Conservation (phyloP, 345 rosid species). For the Isatis tinctoria region DNA sequence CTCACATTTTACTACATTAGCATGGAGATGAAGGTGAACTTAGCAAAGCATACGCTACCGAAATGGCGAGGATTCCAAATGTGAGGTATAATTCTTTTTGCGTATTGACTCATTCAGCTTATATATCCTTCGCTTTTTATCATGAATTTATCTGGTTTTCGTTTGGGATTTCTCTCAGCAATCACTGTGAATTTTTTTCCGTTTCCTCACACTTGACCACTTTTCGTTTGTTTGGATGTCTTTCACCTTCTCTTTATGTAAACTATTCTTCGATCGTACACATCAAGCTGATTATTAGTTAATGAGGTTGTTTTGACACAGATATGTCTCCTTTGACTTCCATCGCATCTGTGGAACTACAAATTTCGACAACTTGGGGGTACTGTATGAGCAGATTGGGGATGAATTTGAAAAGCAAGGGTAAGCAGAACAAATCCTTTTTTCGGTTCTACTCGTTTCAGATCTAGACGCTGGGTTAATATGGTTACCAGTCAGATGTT, state of each 20-base stretch:
- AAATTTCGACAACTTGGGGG: conserved; percentile 65
- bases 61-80: conserved; percentile 73
- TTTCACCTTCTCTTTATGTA: neutral
- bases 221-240: neutral
- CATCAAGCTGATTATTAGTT: conserved; percentile 2
- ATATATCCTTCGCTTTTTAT: neutral
- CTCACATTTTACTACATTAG: conserved; percentile 34
- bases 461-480: neutral
- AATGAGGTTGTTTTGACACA: conserved; percentile 33
- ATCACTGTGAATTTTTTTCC: neutral
- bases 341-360: conserved; percentile 82
- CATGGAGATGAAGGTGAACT: conserved; percentile 90
- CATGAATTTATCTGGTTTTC: neutral
- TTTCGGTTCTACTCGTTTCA: neutral
- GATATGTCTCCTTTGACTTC: conserved; percentile 83
- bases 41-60: conserved; percentile 71
- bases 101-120: neutral
- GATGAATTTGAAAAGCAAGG: conserved; percentile 81
- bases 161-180: neutral
- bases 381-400: conserved; percentile 70
- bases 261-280: neutral
- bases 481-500: neutral
- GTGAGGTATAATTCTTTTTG: conserved; percentile 65
- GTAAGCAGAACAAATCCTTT: conserved; percentile 40
- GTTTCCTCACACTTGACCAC: neutral